Conservation (phyloP, 305 asterid species). For the Ilex paraguariensis region DNA sequence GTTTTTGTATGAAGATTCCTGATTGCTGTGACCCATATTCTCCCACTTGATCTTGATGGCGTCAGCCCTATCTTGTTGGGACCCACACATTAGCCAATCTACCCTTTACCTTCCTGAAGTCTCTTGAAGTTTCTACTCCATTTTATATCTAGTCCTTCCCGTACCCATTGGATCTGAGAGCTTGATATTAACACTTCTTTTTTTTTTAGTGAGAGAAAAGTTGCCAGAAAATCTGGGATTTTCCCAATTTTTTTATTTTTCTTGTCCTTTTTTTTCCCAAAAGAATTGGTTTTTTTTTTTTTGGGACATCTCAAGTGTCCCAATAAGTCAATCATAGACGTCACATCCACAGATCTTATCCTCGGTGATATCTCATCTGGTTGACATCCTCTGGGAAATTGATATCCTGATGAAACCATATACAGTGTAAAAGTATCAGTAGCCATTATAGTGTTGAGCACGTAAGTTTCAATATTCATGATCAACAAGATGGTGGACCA, state of each 20-base stretch:
- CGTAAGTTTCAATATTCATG: background rate
- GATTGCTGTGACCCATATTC: conserved; percentile 19
- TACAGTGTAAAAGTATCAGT: conserved; percentile 7
- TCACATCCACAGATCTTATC: conserved; percentile 33
- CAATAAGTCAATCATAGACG: conserved; percentile 18
- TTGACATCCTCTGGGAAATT: conserved; percentile 30
- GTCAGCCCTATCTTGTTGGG: conserved; percentile 22
- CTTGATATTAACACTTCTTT: too few relatives aligned
- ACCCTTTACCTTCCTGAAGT: too few relatives aligned
- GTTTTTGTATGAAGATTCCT: conserved; percentile 32
- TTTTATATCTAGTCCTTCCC: background rate
- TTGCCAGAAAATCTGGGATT: conserved; percentile 36
- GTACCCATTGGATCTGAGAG: background rate
- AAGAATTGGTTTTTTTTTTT: background rate
- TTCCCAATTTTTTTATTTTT: background rate
- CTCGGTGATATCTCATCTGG: conserved; percentile 28
- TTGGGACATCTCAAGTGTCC: conserved; percentile 10
- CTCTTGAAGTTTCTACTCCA: background rate
- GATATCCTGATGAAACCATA: conserved; percentile 27
- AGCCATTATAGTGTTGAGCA: conserved; percentile 10
- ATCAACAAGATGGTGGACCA: background rate
- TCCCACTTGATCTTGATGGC: conserved; percentile 11
- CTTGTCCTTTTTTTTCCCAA: background rate
- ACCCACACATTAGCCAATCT: conserved; percentile 13
- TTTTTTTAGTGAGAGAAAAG: conserved; percentile 11